A percentile compares a stretch with the other conserved stretches of the same genome.
These are phyloP conservation scores for Candida patagonica DNA, from an alignment of 805 yeast species.

Conservation along the genomic window DNA sequence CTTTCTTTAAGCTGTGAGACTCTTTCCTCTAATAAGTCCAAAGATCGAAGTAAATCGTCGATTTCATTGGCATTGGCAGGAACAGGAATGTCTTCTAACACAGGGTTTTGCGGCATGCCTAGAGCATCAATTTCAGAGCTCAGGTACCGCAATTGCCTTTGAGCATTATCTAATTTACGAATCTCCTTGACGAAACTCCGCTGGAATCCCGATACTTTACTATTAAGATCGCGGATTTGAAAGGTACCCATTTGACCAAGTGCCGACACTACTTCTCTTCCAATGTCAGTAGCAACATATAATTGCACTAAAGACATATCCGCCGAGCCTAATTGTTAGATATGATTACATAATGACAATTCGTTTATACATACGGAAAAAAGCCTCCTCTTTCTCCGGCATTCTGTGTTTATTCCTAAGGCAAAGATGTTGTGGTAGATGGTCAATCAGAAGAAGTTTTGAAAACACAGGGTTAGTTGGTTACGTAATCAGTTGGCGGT, in stretches of 20 bases:
- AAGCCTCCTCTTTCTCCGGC: no score
- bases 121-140: constrained; percentile 24
- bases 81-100: constrained; percentile 33
- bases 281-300: constrained; percentile 81
- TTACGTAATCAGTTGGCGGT: no score
- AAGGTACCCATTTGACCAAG: constrained; percentile 80
- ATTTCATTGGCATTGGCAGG: constrained; percentile 46
- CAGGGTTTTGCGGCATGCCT: constrained; percentile 25
- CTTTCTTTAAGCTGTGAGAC: constrained; percentile 63
- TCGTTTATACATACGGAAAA: no score
- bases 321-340: constrained; percentile 61
- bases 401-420: no score
- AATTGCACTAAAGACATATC: constrained; percentile 92
- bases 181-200: constrained; percentile 84
- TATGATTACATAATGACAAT: no score
- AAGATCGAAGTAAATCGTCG: constrained; percentile 59
- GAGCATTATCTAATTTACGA: constrained; percentile 73
- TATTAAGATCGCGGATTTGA: constrained; percentile 84
- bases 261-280: constrained; percentile 76
- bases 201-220: constrained; percentile 74
- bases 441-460: no score
- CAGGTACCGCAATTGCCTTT: constrained; percentile 61
- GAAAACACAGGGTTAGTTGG: no score
- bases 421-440: no score
- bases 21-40: constrained; percentile 63